phyloP scores from a whole-genome alignment of 2,329 filamentous ascomycete genomes.

The Aulographum hederae region DNA sequence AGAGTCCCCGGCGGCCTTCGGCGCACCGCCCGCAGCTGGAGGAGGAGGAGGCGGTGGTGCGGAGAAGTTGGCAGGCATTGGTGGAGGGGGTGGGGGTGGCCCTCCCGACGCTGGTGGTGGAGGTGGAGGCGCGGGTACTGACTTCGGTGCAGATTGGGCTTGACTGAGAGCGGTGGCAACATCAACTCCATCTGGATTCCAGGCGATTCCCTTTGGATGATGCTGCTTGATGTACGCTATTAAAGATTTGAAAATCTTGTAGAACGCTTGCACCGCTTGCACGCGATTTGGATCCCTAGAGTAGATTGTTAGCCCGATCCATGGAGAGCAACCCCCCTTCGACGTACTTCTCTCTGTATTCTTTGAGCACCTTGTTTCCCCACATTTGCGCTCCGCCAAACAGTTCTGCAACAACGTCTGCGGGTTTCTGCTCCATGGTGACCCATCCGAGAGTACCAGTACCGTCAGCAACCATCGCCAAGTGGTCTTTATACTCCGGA shows the following conservation, averaged over 20 bases:
- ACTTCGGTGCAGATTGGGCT: slow-evolving; percentile 28
- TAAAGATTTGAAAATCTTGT: slow-evolving; percentile 72
- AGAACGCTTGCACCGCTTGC: slow-evolving; percentile 86
- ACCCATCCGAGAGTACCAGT: slow-evolving; percentile 87
- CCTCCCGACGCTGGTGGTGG: slow-evolving; percentile 34
- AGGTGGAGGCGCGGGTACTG: slow-evolving; percentile 31
- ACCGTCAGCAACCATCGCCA: slow-evolving; percentile 77
- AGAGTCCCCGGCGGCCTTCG: slow-evolving; percentile 26
- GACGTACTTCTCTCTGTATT: slow-evolving; percentile 62
- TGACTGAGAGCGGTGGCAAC: slow-evolving; percentile 51
- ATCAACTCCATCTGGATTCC: slow-evolving; percentile 65
- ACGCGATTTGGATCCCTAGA: slow-evolving; percentile 59
- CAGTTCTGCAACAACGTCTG: slow-evolving; percentile 69
- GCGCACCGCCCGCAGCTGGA: slow-evolving; percentile 31
- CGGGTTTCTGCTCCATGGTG: slow-evolving; percentile 59
- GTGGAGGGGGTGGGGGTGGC: slow-evolving; percentile 45
- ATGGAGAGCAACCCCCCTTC: no score
- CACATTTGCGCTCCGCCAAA: slow-evolving; percentile 79
- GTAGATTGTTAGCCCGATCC: slow-evolving; percentile 1
- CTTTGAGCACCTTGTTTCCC: slow-evolving; percentile 83
- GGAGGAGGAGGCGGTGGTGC: slow-evolving; percentile 43
- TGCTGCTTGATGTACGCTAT: slow-evolving; percentile 70
- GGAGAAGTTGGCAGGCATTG: slow-evolving; percentile 34
- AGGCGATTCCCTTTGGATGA: slow-evolving; percentile 60
- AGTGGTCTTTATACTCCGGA: slow-evolving; percentile 53